phyloP scores from a whole-genome alignment of 2,329 filamentous ascomycete genomes.

The Beauveria caledonica region DNA sequence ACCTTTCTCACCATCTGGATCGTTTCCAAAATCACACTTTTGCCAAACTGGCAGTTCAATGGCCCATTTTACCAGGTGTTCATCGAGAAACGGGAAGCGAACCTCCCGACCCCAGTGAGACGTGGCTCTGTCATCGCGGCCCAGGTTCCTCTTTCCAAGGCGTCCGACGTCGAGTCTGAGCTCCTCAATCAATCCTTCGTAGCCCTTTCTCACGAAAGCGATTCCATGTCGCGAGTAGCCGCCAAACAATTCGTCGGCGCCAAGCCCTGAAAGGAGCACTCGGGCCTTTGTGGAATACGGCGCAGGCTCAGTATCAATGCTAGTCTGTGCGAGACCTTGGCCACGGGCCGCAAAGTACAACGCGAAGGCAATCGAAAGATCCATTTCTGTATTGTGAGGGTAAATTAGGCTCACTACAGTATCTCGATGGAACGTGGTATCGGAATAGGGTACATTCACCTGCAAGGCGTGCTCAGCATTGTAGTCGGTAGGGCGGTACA shows the following conservation, averaged over 20 bases:
- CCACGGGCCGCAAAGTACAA: constrained; percentile 93
- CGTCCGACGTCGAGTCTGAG: constrained; percentile 77
- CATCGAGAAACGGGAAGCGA: constrained; percentile 85
- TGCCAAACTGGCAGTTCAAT: constrained; percentile 66
- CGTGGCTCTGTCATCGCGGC: constrained; percentile 85
- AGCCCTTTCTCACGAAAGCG: constrained; percentile 63
- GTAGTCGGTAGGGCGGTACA: background rate
- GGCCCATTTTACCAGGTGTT: constrained; percentile 75
- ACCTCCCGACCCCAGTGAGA: constrained; percentile 84
- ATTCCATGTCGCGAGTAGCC: constrained; percentile 80
- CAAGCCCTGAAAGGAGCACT: constrained; percentile 83
- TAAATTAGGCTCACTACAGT: constrained; percentile 71
- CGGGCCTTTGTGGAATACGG: constrained; percentile 63
- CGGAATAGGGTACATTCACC: constrained; percentile 74
- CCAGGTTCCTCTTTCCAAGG: constrained; percentile 88
- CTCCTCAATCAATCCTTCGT: constrained; percentile 67
- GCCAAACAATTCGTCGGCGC: constrained; percentile 92
- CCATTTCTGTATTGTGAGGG: constrained; percentile 98
- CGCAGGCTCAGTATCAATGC: constrained; percentile 17
- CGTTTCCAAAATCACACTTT: constrained; percentile 77
- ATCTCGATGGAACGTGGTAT: constrained; percentile 60
- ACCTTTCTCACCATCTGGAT: constrained; percentile 20
- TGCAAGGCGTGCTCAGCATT: constrained; percentile 20
- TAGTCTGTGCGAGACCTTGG: constrained; percentile 38
- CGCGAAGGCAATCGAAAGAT: constrained; percentile 85